A percentile compares a stretch with the other conserved stretches of the same genome.
These are phyloP conservation scores for Rhododendron ferrugineum DNA, from an alignment of 148 eudicot genomes.

Conservation along the genomic window DNA sequence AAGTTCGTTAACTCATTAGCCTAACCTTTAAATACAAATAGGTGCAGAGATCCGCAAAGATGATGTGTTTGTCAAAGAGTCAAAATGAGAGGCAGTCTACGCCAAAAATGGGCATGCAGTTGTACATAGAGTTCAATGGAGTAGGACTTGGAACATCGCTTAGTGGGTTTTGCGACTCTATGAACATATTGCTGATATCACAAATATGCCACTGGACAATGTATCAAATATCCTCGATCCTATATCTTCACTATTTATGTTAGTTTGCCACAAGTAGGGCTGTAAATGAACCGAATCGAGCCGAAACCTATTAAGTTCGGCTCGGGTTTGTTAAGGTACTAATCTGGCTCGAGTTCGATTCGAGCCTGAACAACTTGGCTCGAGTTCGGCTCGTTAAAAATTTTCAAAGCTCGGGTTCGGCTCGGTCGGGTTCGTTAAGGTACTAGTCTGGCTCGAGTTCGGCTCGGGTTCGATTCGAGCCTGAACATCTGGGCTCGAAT, in stretches of 20 bases:
- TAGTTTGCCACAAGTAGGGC: too few species aligned
- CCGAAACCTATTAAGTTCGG: too few species aligned
- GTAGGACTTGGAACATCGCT: background rate
- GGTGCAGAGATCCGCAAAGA: background rate
- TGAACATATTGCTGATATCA: background rate
- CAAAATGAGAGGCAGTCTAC: background rate
- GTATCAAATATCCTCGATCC: background rate
- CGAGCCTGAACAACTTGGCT: too few species aligned
- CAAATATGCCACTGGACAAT: background rate
- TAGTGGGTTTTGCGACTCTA: background rate
- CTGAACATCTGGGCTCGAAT: too few species aligned
- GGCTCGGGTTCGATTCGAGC: too few species aligned
- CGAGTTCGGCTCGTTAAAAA: too few species aligned
- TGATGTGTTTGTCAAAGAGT: background rate
- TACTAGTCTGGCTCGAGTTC: too few species aligned
- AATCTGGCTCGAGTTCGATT: too few species aligned
- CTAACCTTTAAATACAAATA: background rate
- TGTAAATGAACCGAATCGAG: too few species aligned
- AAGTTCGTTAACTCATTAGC: background rate
- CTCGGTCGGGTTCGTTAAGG: too few species aligned
- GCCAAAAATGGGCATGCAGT: background rate
- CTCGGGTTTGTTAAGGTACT: too few species aligned
- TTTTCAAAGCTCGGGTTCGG: too few species aligned
- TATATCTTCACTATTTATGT: background rate
- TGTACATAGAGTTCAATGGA: background rate